These are phyloP conservation scores for Casuarina cunninghamiana DNA, from an alignment of 306 rosid species.

Conservation along the genomic window DNA sequence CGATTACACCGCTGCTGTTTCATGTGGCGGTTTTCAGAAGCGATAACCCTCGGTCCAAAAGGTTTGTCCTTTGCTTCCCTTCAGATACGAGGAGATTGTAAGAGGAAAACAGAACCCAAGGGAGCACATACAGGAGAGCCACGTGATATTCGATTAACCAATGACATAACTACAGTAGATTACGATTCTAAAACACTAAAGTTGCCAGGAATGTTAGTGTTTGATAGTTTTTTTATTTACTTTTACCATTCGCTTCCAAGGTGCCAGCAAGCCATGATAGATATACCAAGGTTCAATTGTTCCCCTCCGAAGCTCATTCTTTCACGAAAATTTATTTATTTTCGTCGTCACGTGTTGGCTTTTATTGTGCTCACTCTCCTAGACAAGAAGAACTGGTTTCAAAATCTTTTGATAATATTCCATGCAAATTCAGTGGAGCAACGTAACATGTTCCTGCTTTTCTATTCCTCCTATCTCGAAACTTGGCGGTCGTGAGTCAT, in stretches of 20 bases:
- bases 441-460: background rate
- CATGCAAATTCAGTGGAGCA: slow-evolving; percentile 26
- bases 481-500: slow-evolving; percentile 2
- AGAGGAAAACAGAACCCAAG: slow-evolving; percentile 47
- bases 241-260: background rate
- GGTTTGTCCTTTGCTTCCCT: slow-evolving; percentile 33
- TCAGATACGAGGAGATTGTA: slow-evolving; percentile 48
- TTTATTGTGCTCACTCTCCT: background rate
- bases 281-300: background rate
- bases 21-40: slow-evolving; percentile 30
- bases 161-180: background rate
- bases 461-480: slow-evolving; percentile 4
- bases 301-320: background rate
- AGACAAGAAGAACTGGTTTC: background rate
- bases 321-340: no score
- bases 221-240: slow-evolving; percentile 4
- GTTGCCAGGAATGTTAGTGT: background rate
- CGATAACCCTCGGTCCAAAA: slow-evolving; percentile 11
- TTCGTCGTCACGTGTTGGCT: no score
- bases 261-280: background rate
- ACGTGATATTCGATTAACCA: background rate
- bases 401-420: background rate
- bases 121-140: slow-evolving; percentile 52
- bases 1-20: slow-evolving; percentile 30
- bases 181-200: background rate